Evolutionary conservation across 805 yeast genomes (phyloP), one percentile per base, ranked within the genome.

Genomic region (Nakazawaea siamensis): DNA sequence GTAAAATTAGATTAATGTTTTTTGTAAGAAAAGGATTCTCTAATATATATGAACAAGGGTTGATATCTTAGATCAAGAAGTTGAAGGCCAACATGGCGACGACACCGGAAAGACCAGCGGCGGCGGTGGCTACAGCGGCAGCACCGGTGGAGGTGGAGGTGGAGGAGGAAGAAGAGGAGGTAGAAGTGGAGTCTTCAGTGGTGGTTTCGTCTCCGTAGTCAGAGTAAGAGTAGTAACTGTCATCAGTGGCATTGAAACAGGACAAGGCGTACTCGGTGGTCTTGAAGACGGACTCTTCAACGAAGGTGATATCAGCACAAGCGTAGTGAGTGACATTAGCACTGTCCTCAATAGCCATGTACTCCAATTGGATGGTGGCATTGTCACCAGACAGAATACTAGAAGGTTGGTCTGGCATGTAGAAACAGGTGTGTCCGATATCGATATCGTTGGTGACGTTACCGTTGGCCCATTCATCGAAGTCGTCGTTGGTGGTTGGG

Each of bases 371-470:
- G 43, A 66, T 56, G 23, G 72, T 66, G 18, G 69, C 72, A 34
- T 51, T 45, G 42, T 58, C 62, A 39, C 70, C 71, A 18, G 53
- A 41, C 26, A 49, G 49, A 39, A 64, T 48, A 24, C 43, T 35
- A 14, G 58, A 52, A 31, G 68, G 64, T 39, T 46, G 59, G 35
- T 65, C 68, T 34, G 70, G 70, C 50, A 64, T 43, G 47, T 56
- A 56, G 57, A 56, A 65, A 52, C 72, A 66, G 30, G 66, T 57
- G 50, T 66, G 72, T 21, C 71, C 72, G 26, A 60, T 57, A 44
- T 57, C 61, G 31, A 64, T 44, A 42, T 62, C 61, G 33, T 50
- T 51, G 33, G 66, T 48, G 35, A 62, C 57, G 37, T 62, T 62
- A 35, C 64, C 65, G 21, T 34, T 36, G 36, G 62, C 60, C 57